A percentile compares a stretch with the other conserved stretches of the same genome.
These are phyloP conservation scores for Cairneyella variabilis DNA, from an alignment of 495 filamentous ascomycete genomes.

Conservation along the genomic window DNA sequence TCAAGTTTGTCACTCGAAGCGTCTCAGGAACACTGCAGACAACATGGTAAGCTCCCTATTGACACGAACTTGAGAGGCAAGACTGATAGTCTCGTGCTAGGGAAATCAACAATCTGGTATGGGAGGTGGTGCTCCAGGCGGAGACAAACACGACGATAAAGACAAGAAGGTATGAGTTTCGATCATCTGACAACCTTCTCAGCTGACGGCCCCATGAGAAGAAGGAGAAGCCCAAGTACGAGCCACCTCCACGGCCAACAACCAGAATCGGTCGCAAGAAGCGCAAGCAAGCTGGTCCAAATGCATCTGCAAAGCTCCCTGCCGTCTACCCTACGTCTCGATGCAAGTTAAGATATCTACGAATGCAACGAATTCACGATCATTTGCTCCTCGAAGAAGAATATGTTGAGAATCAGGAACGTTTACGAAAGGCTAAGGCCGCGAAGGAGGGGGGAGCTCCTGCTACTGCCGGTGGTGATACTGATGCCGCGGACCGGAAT, in stretches of 20 bases:
- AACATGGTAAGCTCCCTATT: slow-evolving; percentile 24
- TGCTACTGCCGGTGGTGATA: slow-evolving; percentile 40
- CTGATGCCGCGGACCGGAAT: slow-evolving; percentile 70
- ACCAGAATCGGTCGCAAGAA: slow-evolving; percentile 98
- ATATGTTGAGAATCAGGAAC: slow-evolving; percentile 98
- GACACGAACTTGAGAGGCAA: slow-evolving; percentile 1
- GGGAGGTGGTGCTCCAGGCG: slow-evolving; percentile 58
- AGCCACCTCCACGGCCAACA: slow-evolving; percentile 93
- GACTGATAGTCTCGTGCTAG: slow-evolving; percentile 35
- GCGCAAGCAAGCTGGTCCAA: slow-evolving; percentile 87
- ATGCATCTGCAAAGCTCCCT: slow-evolving; percentile 90
- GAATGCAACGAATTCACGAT: slow-evolving; percentile 98
- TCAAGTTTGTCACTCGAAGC: background rate
- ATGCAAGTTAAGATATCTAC: slow-evolving; percentile 94
- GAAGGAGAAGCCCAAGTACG: slow-evolving; percentile 99
- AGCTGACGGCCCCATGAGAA: slow-evolving; percentile 42
- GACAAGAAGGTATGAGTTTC: slow-evolving; percentile 90
- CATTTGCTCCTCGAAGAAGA: slow-evolving; percentile 96
- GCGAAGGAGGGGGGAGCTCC: slow-evolving; percentile 62
- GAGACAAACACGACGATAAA: slow-evolving; percentile 80
- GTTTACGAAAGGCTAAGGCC: slow-evolving; percentile 84
- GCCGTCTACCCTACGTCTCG: slow-evolving; percentile 90
- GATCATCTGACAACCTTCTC: background rate
- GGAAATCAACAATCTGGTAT: slow-evolving; percentile 88
- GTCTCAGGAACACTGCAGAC: slow-evolving; percentile 4